Evolutionary conservation across 108 stramenopile genomes (phyloP).

Genomic region (Fistulifera pelliculosa): DNA sequence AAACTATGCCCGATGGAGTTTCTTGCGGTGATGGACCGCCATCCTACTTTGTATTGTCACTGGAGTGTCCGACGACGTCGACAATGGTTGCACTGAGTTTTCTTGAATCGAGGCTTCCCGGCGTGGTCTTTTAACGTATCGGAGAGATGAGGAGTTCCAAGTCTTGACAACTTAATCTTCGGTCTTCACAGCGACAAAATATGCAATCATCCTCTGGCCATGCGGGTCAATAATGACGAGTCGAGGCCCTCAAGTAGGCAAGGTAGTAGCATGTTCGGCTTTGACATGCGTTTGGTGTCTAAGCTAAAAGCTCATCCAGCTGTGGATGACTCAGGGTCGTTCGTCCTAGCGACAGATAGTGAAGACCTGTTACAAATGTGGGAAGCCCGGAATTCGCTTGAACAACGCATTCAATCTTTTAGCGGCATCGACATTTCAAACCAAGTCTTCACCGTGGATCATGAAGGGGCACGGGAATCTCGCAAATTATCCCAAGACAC

Average conservation of each 20-base stretch:
- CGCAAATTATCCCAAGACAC: conserved; percentile 11
- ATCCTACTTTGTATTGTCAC: background rate
- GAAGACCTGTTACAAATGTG: conserved; percentile 65
- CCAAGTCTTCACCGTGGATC: conserved; percentile 29
- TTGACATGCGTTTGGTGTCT: conserved; percentile 68
- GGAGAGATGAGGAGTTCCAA: conserved; percentile 65
- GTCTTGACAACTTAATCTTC: conserved; percentile 57
- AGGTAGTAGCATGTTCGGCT: conserved; percentile 61
- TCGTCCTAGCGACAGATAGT: conserved; percentile 41
- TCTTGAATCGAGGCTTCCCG: conserved; percentile 67
- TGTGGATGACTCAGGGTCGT: conserved; percentile 46
- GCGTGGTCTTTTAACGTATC: conserved; percentile 65
- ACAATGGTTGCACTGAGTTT: conserved; percentile 72
- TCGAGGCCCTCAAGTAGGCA: conserved; percentile 16
- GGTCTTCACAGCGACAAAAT: conserved; percentile 48
- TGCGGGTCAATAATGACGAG: conserved; percentile 42
- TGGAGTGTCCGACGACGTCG: conserved; percentile 59
- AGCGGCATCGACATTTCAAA: conserved; percentile 59
- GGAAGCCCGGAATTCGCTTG: conserved; percentile 63
- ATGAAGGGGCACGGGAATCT: conserved; percentile 16
- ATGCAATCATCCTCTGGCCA: conserved; percentile 68
- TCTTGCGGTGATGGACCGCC: no score
- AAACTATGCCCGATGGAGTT: no score
- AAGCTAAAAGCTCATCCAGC: conserved; percentile 55
- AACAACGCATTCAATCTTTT: conserved; percentile 58